phyloP scores from a whole-genome alignment of 306 rosid genomes.

The Spatholobus suberectus region DNA sequence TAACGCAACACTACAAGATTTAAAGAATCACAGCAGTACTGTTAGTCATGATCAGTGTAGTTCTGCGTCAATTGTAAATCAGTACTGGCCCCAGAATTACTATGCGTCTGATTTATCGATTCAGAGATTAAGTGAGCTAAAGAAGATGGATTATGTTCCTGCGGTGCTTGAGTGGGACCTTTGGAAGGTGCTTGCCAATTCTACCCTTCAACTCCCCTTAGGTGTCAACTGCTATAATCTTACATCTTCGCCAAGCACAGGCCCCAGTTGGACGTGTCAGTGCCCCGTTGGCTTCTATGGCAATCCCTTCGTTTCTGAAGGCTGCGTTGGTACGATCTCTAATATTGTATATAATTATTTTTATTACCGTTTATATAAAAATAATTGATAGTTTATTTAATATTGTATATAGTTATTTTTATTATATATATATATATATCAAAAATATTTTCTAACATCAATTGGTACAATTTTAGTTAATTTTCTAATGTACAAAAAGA shows the following conservation, averaged over 20 bases:
- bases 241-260: no score
- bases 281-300: not conserved
- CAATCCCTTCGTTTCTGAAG: conserved; percentile 13
- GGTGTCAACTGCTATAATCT: not conserved
- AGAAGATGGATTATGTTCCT: not conserved
- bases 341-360: no score
- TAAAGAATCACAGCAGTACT: not conserved
- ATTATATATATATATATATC: no score
- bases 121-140: no score
- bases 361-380: no score
- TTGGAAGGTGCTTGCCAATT: not conserved
- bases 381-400: no score
- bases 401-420: no score
- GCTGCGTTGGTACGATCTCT: not conserved
- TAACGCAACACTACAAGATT: not conserved
- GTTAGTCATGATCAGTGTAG: not conserved
- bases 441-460: no score
- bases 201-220: not conserved
- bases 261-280: not conserved
- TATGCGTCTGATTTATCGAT: not conserved
- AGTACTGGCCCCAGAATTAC: not conserved
- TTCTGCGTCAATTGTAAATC: not conserved
- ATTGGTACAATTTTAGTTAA: no score
- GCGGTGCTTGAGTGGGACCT: conserved; percentile 38
- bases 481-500: no score